Evolutionary conservation across 805 yeast genomes (phyloP).

Genomic region (Myxozyma geophila): DNA sequence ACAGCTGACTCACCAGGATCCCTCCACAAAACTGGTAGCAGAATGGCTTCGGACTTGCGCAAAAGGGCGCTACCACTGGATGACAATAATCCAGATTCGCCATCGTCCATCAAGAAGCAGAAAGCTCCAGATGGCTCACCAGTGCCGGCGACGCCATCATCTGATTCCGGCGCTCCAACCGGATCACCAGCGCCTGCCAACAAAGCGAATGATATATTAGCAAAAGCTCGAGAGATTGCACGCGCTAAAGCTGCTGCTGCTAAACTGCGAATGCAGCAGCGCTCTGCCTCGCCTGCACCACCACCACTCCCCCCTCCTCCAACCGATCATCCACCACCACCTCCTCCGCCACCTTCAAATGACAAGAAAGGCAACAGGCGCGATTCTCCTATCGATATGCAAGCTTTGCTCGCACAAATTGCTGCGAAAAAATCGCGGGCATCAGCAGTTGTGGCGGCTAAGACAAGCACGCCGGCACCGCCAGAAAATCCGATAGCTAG

Average conservation of each 20-base stretch:
- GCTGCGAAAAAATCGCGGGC: constrained; percentile 29
- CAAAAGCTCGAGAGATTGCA: constrained; percentile 31
- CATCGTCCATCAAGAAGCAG: constrained; percentile 26
- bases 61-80: constrained; percentile 17
- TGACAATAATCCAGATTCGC: constrained; percentile 6
- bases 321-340: constrained; percentile 15
- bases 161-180: neutral
- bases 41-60: constrained; percentile 26
- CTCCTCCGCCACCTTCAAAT: constrained; percentile 3
- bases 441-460: constrained; percentile 23
- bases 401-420: constrained; percentile 33
- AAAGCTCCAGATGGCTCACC: constrained; percentile 30
- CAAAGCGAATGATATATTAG: constrained; percentile 19
- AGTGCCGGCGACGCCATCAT: constrained; percentile 10
- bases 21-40: neutral
- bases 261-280: constrained; percentile 19
- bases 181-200: constrained; percentile 5
- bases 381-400: constrained; percentile 22
- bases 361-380: constrained; percentile 1
- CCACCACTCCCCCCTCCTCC: constrained; percentile 30
- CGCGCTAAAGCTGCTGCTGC: constrained; percentile 32
- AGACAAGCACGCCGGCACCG: constrained; percentile 6
- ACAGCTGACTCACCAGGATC: neutral
- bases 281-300: constrained; percentile 23
- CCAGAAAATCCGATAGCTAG: constrained; percentile 18